These are phyloP conservation scores for Hortiboletus rubellus DNA, from an alignment of 1,284 basidiomycete species.

Conservation along the genomic window DNA sequence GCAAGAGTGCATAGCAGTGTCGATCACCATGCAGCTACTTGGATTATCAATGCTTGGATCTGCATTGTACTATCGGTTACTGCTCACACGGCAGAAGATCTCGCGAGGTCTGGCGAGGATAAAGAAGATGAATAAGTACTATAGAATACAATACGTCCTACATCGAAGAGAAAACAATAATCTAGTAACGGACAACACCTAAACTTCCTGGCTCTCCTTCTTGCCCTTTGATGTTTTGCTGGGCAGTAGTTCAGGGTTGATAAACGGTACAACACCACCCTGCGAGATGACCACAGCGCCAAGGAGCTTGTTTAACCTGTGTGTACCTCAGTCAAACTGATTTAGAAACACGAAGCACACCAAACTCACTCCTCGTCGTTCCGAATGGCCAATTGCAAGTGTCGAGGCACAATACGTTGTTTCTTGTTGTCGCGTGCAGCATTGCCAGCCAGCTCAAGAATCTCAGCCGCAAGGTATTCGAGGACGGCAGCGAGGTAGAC, in stretches of 20 bases:
- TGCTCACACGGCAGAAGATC: no score
- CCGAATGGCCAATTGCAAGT: conserved; percentile 86
- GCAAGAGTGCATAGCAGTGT: no score
- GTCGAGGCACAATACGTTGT: conserved; percentile 87
- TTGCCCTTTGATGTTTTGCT: conserved; percentile 45
- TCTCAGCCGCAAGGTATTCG: conserved; percentile 75
- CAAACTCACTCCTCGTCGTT: conserved; percentile 77
- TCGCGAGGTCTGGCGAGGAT: not conserved
- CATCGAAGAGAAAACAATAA: conserved; percentile 25
- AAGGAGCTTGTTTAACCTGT: conserved; percentile 66
- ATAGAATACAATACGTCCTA: conserved; percentile 36
- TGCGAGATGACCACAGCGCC: conserved; percentile 87
- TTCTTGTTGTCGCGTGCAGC: conserved; percentile 71
- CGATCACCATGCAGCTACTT: no score
- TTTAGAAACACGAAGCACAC: conserved; percentile 11
- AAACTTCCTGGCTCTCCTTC: conserved; percentile 37
- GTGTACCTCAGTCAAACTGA: not conserved
- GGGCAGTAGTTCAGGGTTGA: conserved; percentile 48
- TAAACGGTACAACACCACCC: conserved; percentile 81
- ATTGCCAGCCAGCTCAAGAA: conserved; percentile 76
- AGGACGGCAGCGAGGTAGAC: conserved; percentile 77
- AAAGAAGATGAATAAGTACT: conserved; percentile 30
- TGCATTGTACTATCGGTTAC: no score
- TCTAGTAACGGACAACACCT: conserved; percentile 13
- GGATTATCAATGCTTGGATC: no score